Evolutionary conservation across 176 grass and related monocot genomes (phyloP).

Genomic region (Cenchrus americanus): DNA sequence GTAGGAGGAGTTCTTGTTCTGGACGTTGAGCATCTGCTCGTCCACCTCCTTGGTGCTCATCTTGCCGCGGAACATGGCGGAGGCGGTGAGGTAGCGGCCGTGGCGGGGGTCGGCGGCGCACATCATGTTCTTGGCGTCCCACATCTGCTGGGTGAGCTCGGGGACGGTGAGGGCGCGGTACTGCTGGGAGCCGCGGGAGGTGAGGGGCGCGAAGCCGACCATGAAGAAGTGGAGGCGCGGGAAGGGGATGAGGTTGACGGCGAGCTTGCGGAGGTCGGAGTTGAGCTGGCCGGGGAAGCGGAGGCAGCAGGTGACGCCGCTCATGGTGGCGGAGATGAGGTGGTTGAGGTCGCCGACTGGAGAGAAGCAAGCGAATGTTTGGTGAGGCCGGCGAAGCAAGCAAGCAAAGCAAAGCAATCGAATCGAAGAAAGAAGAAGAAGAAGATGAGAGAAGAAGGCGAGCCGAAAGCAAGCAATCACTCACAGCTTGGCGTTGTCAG

Average conservation of each 20-base stretch:
- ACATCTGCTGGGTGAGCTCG: constrained; percentile 91
- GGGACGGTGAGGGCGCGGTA: constrained; percentile 84
- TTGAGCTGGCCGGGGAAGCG: constrained; percentile 90
- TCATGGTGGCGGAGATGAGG: constrained; percentile 86
- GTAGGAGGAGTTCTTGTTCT: constrained; percentile 84
- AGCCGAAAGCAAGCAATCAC: too few species aligned
- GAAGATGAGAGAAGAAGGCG: too few species aligned
- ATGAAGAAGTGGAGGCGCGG: constrained; percentile 92
- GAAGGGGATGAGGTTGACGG: constrained; percentile 90
- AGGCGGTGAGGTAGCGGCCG: constrained; percentile 82
- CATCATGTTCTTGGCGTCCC: constrained; percentile 90
- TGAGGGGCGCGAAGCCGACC: constrained; percentile 83
- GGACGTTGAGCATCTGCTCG: constrained; percentile 85
- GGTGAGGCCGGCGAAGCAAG: too few species aligned
- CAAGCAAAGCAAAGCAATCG: too few species aligned
- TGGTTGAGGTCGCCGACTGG: constrained; percentile 86
- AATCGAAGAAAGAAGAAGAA: too few species aligned
- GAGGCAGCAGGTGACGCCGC: constrained; percentile 85
- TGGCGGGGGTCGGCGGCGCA: constrained; percentile 79
- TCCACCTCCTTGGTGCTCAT: constrained; percentile 89
- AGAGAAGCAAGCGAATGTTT: too few species aligned
- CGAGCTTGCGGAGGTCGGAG: constrained; percentile 81
- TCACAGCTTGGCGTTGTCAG: constrained; percentile 72
- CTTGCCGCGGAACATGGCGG: constrained; percentile 85
- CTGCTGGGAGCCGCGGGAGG: constrained; percentile 79